These are phyloP conservation scores for Quercus berberidifolia DNA, from an alignment of 306 rosid genomes.

Conservation along the genomic window DNA sequence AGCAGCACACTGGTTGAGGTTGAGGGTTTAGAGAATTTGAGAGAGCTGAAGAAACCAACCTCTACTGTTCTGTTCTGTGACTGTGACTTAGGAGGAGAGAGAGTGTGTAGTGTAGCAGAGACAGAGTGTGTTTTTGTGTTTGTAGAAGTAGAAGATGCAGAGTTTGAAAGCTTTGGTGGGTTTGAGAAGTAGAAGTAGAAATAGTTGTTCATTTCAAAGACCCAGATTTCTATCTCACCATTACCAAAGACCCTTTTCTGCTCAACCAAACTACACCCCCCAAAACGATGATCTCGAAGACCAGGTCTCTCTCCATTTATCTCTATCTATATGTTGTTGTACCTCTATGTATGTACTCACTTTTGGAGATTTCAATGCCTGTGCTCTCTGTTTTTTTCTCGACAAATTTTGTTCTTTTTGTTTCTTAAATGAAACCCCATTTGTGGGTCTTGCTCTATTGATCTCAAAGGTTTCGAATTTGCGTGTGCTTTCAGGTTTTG, in stretches of 20 bases:
- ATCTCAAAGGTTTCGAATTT: neutral
- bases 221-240: conserved; percentile 14
- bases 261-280: conserved; percentile 49
- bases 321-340: no score
- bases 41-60: no score
- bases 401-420: neutral
- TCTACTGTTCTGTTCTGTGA: no score
- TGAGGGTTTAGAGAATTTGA: no score
- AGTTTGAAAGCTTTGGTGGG: conserved; percentile 52
- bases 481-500: conserved; percentile 45
- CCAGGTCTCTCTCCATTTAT: conserved; percentile 41
- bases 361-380: neutral
- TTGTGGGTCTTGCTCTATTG: neutral
- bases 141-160: conserved; percentile 45
- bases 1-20: no score
- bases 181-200: conserved; percentile 10
- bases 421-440: neutral
- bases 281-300: conserved; percentile 38
- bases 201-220: conserved; percentile 30
- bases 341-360: neutral
- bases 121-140: no score
- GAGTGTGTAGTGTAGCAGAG: no score
- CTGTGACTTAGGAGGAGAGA: no score
- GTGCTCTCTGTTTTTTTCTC: neutral
- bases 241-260: conserved; percentile 46